phyloP scores from a whole-genome alignment of 805 yeast species.

The Saturnispora diversa region DNA sequence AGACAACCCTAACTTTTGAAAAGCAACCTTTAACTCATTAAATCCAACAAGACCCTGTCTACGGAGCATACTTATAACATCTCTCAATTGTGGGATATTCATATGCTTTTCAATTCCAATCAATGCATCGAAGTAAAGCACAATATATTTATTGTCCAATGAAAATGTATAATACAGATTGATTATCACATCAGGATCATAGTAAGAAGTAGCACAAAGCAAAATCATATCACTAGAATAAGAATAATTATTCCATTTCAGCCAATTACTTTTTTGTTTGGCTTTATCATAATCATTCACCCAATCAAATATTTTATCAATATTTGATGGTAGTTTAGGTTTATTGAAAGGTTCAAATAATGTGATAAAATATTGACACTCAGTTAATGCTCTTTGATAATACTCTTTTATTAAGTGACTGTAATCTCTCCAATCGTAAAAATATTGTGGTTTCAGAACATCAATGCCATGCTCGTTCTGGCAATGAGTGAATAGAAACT shows the following conservation, averaged over 20 bases:
- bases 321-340: conserved; percentile 19
- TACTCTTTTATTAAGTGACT: conserved; percentile 35
- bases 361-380: conserved; percentile 40
- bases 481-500: conserved; percentile 37
- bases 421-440: conserved; percentile 23
- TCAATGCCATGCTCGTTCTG: conserved; percentile 10
- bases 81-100: conserved; percentile 34
- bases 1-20: conserved; percentile 25
- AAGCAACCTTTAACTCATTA: conserved; percentile 32
- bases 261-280: conserved; percentile 22
- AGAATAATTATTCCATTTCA: conserved; percentile 18
- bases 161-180: conserved; percentile 36
- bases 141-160: conserved; percentile 38
- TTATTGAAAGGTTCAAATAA: conserved; percentile 19
- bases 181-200: conserved; percentile 41
- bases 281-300: conserved; percentile 22
- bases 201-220: conserved; percentile 42
- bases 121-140: conserved; percentile 53
- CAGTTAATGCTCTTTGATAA: conserved; percentile 46
- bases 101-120: conserved; percentile 37
- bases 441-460: conserved; percentile 28
- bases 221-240: conserved; percentile 29
- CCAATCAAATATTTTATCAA: conserved; percentile 19
- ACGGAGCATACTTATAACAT: conserved; percentile 36
- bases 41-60: conserved; percentile 48